These are phyloP conservation scores for Cucurbita argyrosperma DNA, from an alignment of 306 rosid genomes.

Conservation along the genomic window DNA sequence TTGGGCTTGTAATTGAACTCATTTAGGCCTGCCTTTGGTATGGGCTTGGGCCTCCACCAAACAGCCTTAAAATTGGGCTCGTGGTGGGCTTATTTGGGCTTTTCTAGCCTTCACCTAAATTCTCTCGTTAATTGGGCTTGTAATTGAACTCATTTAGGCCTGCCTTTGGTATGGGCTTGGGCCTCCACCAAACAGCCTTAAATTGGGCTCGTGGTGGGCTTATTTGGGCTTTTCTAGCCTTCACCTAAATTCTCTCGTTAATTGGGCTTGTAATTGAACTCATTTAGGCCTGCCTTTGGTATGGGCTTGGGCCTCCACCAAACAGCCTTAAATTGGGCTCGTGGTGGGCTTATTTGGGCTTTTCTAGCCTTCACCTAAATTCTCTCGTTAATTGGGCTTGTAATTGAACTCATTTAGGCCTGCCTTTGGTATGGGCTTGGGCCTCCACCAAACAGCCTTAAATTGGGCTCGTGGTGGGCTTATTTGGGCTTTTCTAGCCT, in stretches of 20 bases:
- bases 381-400: neutral
- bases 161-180: too few relatives aligned
- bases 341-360: neutral
- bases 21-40: too few relatives aligned
- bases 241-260: neutral
- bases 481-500: neutral
- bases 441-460: neutral
- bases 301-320: too few relatives aligned
- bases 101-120: neutral
- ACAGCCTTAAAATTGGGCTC: neutral
- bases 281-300: conserved; percentile 1
- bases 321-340: neutral
- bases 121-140: neutral
- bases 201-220: neutral
- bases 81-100: neutral
- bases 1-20: neutral
- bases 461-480: neutral
- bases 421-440: too few relatives aligned
- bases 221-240: neutral
- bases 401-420: neutral
- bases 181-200: neutral
- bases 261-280: neutral
- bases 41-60: too few relatives aligned
- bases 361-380: neutral
- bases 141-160: neutral